Percentiles rank a stretch among this genome's conserved stretches.
These are phyloP conservation scores for Neohortaea acidophila DNA, from an alignment of 495 filamentous ascomycete species.

Conservation along the genomic window DNA sequence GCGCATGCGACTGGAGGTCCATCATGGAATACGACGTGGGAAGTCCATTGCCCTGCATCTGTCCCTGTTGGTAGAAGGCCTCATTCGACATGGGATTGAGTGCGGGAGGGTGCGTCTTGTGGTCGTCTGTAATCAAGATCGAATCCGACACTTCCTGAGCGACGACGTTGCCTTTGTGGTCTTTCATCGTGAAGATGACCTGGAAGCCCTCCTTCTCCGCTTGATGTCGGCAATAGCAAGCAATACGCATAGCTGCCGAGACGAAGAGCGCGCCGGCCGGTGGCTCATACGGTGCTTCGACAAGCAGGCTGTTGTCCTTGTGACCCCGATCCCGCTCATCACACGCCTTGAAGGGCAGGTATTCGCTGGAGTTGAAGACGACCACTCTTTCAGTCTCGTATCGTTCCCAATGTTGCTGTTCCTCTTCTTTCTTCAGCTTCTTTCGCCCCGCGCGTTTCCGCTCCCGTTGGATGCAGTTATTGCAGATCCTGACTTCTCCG, in stretches of 20 bases:
- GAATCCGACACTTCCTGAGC: conserved; percentile 73
- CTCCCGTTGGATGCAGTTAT: conserved; percentile 69
- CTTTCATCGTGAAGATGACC: conserved; percentile 87
- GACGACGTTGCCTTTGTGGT: conserved; percentile 53
- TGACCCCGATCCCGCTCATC: conserved; percentile 28
- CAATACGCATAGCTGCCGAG: conserved; percentile 83
- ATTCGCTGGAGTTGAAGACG: conserved; percentile 85
- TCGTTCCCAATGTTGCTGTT: conserved; percentile 63
- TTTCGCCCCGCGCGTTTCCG: conserved; percentile 79
- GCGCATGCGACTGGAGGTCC: conserved; percentile 4
- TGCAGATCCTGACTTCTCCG: conserved; percentile 74
- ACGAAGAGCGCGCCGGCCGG: conserved; percentile 55
- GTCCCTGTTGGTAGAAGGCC: not conserved
- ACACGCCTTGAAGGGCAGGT: conserved; percentile 63
- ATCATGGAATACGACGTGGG: conserved; percentile 14
- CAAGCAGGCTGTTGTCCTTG: conserved; percentile 15
- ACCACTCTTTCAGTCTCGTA: conserved; percentile 69
- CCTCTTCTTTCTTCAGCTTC: conserved; percentile 71
- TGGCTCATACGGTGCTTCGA: conserved; percentile 18
- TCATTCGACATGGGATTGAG: conserved; percentile 4
- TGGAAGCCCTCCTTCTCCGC: conserved; percentile 81
- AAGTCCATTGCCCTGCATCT: conserved; percentile 3
- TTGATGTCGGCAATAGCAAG: conserved; percentile 92
- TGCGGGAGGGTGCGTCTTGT: conserved; percentile 53
- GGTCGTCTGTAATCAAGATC: conserved; percentile 93